Conservation (phyloP, 1,284 basidiomycete species). For the Rhodotorula sp. region DNA sequence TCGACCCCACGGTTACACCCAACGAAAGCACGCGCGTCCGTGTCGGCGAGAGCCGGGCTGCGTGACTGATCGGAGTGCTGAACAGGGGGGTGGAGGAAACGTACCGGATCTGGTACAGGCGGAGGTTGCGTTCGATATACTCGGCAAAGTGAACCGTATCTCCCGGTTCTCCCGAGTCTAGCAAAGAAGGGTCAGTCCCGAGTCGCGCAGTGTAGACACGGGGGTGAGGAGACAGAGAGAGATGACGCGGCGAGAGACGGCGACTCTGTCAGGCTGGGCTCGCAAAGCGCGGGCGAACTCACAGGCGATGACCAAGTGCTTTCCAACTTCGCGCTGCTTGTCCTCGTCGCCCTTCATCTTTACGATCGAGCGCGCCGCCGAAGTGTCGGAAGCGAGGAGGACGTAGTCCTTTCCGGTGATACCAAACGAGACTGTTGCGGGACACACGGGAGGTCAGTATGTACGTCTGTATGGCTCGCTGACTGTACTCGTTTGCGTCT, state of each 20-base stretch:
- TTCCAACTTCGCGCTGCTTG: slow-evolving; percentile 89
- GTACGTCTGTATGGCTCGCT: background rate
- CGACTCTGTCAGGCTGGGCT: too few relatives aligned
- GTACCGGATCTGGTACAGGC: slow-evolving; percentile 89
- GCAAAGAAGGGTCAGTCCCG: background rate
- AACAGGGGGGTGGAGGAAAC: slow-evolving; percentile 33
- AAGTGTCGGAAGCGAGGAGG: slow-evolving; percentile 86
- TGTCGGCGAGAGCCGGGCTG: too few relatives aligned
- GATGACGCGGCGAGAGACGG: background rate
- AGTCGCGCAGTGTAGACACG: slow-evolving; percentile 1
- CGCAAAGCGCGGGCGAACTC: slow-evolving; percentile 46
- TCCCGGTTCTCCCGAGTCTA: slow-evolving; percentile 56
- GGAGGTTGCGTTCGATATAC: slow-evolving; percentile 91
- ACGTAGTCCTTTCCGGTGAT: slow-evolving; percentile 85
- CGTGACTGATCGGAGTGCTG: background rate
- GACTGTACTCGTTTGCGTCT: slow-evolving; percentile 24
- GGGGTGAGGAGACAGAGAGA: background rate
- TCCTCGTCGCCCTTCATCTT: slow-evolving; percentile 98
- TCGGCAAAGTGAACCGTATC: slow-evolving; percentile 98
- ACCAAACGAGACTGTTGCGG: slow-evolving; percentile 38
- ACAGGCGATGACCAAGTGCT: slow-evolving; percentile 94
- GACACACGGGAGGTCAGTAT: background rate
- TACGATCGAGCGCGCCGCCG: slow-evolving; percentile 83
- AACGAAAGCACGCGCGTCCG: too few relatives aligned
- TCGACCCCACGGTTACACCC: background rate